Percentiles rank a stretch among this genome's conserved stretches.
Evolutionary conservation across 768 basidiomycete genomes (phyloP).

Genomic region (Nevesoporus exiguus): DNA sequence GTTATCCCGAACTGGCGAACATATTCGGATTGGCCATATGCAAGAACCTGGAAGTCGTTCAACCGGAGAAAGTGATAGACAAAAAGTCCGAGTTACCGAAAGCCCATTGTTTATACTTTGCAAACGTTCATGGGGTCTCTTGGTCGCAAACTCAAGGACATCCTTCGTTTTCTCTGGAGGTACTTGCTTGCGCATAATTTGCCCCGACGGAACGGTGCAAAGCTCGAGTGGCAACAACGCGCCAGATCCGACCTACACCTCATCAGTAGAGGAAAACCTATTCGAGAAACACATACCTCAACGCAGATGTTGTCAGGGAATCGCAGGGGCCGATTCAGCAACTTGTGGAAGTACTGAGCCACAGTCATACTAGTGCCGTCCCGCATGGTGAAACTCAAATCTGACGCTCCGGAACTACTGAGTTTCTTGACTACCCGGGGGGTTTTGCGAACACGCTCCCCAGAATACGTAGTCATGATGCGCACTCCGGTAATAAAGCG

Average conservation of each 20-base stretch:
- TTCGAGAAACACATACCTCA: slow-evolving; percentile 47
- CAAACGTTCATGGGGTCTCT: slow-evolving; percentile 56
- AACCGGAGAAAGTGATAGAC: background rate
- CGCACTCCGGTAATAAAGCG: slow-evolving; percentile 55
- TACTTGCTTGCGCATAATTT: slow-evolving; percentile 70
- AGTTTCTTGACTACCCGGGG: slow-evolving; percentile 64
- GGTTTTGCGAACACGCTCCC: slow-evolving; percentile 35
- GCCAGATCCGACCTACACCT: slow-evolving; percentile 50
- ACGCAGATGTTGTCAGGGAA: slow-evolving; percentile 65
- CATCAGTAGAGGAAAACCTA: slow-evolving; percentile 22
- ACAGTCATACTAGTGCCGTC: slow-evolving; percentile 57
- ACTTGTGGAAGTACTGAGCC: slow-evolving; percentile 55
- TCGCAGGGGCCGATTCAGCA: slow-evolving; percentile 50
- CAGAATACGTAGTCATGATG: slow-evolving; percentile 41
- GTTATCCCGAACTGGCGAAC: slow-evolving; percentile 70
- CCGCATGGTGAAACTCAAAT: slow-evolving; percentile 52
- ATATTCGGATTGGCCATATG: slow-evolving; percentile 73
- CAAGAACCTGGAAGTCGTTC: slow-evolving; percentile 43
- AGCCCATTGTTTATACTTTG: slow-evolving; percentile 52
- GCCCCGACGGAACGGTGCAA: slow-evolving; percentile 59
- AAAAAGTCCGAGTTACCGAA: slow-evolving; percentile 34
- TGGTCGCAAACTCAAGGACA: slow-evolving; percentile 65
- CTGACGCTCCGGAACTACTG: slow-evolving; percentile 48
- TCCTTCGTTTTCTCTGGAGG: slow-evolving; percentile 62
- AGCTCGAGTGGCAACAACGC: slow-evolving; percentile 68